Base-by-base conservation (phyloP, 257 asterid species). In the Pogostemon cablin region DNA sequence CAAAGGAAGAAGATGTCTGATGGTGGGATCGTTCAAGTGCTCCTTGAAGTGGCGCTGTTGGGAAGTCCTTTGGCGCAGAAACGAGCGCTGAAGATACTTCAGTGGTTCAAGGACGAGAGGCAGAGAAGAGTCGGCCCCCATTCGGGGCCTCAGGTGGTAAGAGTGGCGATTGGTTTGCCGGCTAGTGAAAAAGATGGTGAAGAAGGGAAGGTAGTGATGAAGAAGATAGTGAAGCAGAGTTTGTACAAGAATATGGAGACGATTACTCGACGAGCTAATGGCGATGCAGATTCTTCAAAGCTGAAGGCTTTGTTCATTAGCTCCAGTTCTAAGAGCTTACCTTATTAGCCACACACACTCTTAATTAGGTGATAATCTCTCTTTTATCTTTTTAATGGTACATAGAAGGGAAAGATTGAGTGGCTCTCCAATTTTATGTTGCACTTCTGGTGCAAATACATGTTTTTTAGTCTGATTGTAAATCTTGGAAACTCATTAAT, bases 271-370 rank as follows among this genome's bases (percentile, higher is more conserved):
- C 78, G 97, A 12, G 98, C 97, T 3, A 86, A 80, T 64, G 92
- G 88, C 0, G 85, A 54, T 54, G 83, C 65, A n/a, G 96, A 80
- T 67, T 49, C 86, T 62, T 76, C 86, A 1, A 78, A 69, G 69
- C 77, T 90, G 4, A 92, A 92, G 75, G 83, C 90, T 7, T 78
- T 92, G 80, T 84, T 79, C 52, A 67, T 84, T 66, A 84, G 90
- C 68, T 83, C 98, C 4, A 92, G 98, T 72, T 92, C 97, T 37
- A 90, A 90, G 84, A 92, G 97, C 79, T 86, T 92, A 81, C 95
- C 97, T 72, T 92, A 85, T 37, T 83, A 82, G 74, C 32, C 32
- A 25, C 32, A 25, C 17, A 69, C 10, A 57, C 9, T 35, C 34
- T 25, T 7, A 20, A 20, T 17, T 47, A 6, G 0, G 9, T 17